Percentiles rank a stretch among this genome's conserved stretches.
Evolutionary conservation across 768 basidiomycete species (phyloP).

Genomic region (Agrocybe praecox): DNA sequence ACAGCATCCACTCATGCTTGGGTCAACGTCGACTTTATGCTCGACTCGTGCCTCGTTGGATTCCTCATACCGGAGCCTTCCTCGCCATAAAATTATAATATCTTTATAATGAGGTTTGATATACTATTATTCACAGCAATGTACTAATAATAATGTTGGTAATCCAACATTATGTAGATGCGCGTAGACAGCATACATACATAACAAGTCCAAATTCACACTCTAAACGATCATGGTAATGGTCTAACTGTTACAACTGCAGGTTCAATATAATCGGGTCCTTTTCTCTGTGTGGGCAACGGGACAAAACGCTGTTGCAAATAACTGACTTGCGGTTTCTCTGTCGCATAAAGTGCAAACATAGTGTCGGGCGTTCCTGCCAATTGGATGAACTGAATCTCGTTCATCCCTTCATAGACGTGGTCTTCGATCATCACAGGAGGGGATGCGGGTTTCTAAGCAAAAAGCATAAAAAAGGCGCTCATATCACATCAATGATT

Average conservation of each 20-base stretch:
- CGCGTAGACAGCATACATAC: neutral
- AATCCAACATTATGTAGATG: constrained; percentile 6
- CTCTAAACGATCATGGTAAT: neutral
- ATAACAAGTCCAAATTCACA: neutral
- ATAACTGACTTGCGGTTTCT: constrained; percentile 1
- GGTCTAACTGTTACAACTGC: neutral
- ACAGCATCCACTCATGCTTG: constrained; percentile 91
- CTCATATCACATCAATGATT: neutral
- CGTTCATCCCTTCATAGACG: constrained; percentile 46
- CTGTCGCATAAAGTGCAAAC: constrained; percentile 47
- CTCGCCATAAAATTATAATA: constrained; percentile 2
- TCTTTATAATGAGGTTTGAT: neutral
- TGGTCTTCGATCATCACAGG: constrained; percentile 34
- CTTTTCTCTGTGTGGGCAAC: neutral
- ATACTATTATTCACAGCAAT: neutral
- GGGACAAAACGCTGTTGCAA: neutral
- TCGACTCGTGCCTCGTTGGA: constrained; percentile 91
- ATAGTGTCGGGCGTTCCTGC: constrained; percentile 39
- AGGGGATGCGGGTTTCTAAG: neutral
- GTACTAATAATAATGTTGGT: constrained; percentile 11
- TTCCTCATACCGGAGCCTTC: constrained; percentile 76
- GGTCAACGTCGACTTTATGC: constrained; percentile 97
- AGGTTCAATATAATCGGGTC: neutral
- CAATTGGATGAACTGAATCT: constrained; percentile 53
- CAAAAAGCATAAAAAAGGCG: too few species aligned